Evolutionary conservation across 1,284 basidiomycete genomes (phyloP).

Genomic region (Rhizopogon hawkerae): DNA sequence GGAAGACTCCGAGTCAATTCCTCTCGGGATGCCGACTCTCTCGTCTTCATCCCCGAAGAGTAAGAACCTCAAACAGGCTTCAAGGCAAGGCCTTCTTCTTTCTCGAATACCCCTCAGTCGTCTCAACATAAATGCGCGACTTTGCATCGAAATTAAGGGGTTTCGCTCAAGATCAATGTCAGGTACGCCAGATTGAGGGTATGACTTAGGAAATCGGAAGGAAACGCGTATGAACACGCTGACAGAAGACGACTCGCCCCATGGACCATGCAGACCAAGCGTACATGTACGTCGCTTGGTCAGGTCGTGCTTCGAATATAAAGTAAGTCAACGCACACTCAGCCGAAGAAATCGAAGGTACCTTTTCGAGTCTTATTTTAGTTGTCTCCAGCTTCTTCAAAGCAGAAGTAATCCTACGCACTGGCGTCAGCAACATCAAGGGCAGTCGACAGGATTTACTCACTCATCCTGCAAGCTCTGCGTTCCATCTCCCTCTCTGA

Average conservation of each 20-base stretch:
- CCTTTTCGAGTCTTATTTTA: conserved; percentile 83
- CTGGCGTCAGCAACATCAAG: conserved; percentile 5
- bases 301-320: conserved; percentile 59
- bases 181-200: conserved; percentile 70
- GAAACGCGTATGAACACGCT: conserved; percentile 78
- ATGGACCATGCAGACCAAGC: conserved; percentile 82
- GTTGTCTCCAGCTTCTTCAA: conserved; percentile 60
- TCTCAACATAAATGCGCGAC: conserved; percentile 68
- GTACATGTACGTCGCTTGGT: conserved; percentile 76
- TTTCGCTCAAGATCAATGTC: conserved; percentile 77
- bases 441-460: conserved; percentile 19
- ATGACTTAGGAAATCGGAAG: conserved; percentile 81
- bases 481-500: conserved; percentile 36
- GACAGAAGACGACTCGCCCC: conserved; percentile 68
- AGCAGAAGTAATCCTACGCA: conserved; percentile 64
- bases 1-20: conserved; percentile 48
- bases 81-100: conserved; percentile 67
- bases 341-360: conserved; percentile 20
- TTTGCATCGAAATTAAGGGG: conserved; percentile 69
- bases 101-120: conserved; percentile 68
- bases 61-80: conserved; percentile 73
- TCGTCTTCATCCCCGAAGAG: conserved; percentile 59
- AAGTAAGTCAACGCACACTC: conserved; percentile 8
- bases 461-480: conserved; percentile 76
- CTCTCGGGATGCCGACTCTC: conserved; percentile 30